phyloP scores from a whole-genome alignment of 495 filamentous ascomycete genomes.

The Saxophila tyrrhenica region DNA sequence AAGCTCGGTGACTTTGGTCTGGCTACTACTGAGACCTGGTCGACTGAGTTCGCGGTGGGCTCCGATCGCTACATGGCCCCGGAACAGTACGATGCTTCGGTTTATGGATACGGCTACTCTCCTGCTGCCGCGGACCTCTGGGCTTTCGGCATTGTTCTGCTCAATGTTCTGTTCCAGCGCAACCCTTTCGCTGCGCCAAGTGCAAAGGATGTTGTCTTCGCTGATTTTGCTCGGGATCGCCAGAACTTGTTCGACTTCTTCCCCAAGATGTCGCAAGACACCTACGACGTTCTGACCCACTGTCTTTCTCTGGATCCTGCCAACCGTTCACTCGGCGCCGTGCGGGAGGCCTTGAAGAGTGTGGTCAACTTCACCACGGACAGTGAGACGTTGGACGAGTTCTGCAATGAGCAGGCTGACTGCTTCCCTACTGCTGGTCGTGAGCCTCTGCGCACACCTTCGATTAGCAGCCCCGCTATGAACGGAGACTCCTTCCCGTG shows the following conservation, averaged over 20 bases:
- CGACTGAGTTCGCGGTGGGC: constrained; percentile 79
- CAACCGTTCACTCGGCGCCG: constrained; percentile 69
- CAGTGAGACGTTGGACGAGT: constrained; percentile 82
- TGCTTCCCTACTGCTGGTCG: constrained; percentile 67
- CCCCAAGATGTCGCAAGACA: constrained; percentile 95
- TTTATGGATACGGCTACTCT: constrained; percentile 74
- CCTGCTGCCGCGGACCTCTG: constrained; percentile 91
- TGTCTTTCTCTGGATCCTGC: constrained; percentile 81
- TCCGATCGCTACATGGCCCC: constrained; percentile 99
- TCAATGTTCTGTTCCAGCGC: constrained; percentile 90
- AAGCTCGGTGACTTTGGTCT: constrained; percentile 96
- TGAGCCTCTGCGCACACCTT: constrained; percentile 91
- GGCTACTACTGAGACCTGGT: constrained; percentile 76
- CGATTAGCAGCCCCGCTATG: constrained; percentile 76
- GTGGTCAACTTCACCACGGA: constrained; percentile 90
- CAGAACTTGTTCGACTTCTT: constrained; percentile 97
- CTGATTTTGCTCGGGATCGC: constrained; percentile 82
- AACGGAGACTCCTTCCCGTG: constrained; percentile 85
- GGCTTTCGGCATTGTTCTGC: constrained; percentile 88
- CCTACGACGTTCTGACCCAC: constrained; percentile 79
- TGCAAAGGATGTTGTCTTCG: constrained; percentile 74
- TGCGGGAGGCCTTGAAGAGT: constrained; percentile 63
- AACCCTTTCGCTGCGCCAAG: constrained; percentile 88
- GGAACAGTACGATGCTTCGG: constrained; percentile 84
- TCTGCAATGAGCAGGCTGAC: constrained; percentile 71